Evolutionary conservation across 306 rosid species (phyloP).

Genomic region (Crataegus laevigata): DNA sequence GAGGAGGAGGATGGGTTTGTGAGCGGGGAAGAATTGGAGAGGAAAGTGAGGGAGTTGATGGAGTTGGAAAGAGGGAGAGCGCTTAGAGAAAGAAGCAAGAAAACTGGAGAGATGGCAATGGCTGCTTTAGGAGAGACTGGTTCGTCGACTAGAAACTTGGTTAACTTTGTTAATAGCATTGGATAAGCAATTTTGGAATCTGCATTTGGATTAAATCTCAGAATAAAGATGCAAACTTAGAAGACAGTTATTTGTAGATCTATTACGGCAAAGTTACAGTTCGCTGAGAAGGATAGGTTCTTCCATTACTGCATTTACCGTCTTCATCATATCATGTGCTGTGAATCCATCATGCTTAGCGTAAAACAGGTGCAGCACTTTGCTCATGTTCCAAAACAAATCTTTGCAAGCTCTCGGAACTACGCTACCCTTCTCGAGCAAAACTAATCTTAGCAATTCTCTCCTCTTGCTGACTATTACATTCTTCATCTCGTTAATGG

Average conservation of each 20-base stretch:
- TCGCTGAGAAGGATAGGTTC: slow-evolving; percentile 45
- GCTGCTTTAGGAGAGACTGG: slow-evolving; percentile 15
- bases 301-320: slow-evolving; percentile 37
- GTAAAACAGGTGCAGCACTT: slow-evolving; percentile 56
- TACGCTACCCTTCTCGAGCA: slow-evolving; percentile 44
- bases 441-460: slow-evolving; percentile 57
- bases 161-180: neutral
- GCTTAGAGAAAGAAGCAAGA: slow-evolving; percentile 12
- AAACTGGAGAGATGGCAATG: slow-evolving; percentile 11
- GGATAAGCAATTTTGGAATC: neutral
- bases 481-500: slow-evolving; percentile 30
- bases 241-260: too few species aligned
- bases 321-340: slow-evolving; percentile 42
- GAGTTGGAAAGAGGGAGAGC: slow-evolving; percentile 19
- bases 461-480: slow-evolving; percentile 32
- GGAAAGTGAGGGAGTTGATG: slow-evolving; percentile 24
- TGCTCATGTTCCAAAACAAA: slow-evolving; percentile 74
- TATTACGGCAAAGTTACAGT: neutral
- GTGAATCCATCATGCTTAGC: slow-evolving; percentile 73
- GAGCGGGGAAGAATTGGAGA: slow-evolving; percentile 20
- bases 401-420: slow-evolving; percentile 84
- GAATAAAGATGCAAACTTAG: too few species aligned
- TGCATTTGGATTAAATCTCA: neutral
- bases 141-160: slow-evolving; percentile 9
- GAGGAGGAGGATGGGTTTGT: slow-evolving; percentile 22